These are phyloP conservation scores for Falciphora oryzae DNA, from an alignment of 2,329 filamentous ascomycete species.

Conservation along the genomic window DNA sequence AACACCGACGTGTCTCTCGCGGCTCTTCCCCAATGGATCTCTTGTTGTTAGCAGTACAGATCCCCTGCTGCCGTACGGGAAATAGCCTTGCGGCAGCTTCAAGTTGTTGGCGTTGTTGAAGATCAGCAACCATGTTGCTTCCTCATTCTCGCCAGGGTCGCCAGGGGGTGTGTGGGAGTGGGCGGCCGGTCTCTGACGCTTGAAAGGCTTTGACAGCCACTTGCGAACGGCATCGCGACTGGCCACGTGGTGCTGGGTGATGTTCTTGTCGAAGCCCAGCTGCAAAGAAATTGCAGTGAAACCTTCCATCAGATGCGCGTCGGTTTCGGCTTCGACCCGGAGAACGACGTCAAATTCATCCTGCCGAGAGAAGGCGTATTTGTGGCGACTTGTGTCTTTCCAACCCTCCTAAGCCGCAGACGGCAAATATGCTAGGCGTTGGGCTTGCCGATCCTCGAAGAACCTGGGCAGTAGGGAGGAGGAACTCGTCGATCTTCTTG, in stretches of 20 bases:
- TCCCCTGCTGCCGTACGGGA: neutral
- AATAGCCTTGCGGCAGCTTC: neutral
- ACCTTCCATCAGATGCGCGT: neutral
- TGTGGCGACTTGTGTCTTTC: conserved; percentile 10
- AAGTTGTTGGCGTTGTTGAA: conserved; percentile 6
- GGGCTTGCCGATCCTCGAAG: neutral
- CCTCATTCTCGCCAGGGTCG: too few relatives aligned
- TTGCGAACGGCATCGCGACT: neutral
- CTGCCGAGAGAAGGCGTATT: conserved; percentile 8
- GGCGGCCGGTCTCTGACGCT: too few relatives aligned
- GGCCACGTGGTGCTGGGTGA: neutral
- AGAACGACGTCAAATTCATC: conserved; percentile 9
- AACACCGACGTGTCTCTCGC: neutral
- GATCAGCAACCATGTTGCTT: neutral
- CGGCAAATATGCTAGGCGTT: neutral
- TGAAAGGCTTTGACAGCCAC: neutral
- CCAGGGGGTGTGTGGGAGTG: too few relatives aligned
- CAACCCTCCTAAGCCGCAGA: conserved; percentile 10
- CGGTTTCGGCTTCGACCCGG: conserved; percentile 8
- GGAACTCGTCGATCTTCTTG: neutral
- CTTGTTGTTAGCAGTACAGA: neutral
- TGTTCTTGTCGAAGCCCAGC: neutral
- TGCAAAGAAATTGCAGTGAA: neutral
- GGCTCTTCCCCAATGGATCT: neutral
- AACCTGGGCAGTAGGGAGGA: neutral